Percentiles rank a stretch among this genome's conserved stretches.
These are phyloP conservation scores for Apiotrichum montevideense DNA, from an alignment of 1,284 basidiomycete species.

Conservation along the genomic window DNA sequence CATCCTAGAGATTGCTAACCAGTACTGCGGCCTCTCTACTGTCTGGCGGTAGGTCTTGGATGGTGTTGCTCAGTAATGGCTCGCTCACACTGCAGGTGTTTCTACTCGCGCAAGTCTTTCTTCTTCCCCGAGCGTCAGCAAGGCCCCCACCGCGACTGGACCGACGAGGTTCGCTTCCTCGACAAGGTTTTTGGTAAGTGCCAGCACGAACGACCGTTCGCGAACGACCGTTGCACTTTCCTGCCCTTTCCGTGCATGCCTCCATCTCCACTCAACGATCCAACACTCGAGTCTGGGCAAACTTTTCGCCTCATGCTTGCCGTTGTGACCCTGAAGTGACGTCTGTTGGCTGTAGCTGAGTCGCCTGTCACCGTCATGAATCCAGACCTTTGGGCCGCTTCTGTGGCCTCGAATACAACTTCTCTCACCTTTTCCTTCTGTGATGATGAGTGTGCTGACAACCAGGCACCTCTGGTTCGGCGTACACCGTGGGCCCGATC, in stretches of 20 bases:
- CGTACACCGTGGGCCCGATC: conserved; percentile 95
- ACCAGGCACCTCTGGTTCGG: conserved; percentile 62
- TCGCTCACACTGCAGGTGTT: conserved; percentile 50
- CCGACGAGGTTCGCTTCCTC: conserved; percentile 82
- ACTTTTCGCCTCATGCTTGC: no score
- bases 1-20: conserved; percentile 81
- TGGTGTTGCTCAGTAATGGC: neutral
- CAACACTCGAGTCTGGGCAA: no score
- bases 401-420: no score
- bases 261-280: no score
- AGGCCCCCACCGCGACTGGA: conserved; percentile 93
- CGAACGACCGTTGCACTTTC: no score
- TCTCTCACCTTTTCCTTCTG: no score
- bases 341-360: no score
- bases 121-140: conserved; percentile 97
- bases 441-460: neutral
- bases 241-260: no score
- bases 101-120: conserved; percentile 98
- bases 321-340: no score
- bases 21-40: conserved; percentile 64
- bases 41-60: conserved; percentile 59
- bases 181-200: conserved; percentile 61
- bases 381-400: no score
- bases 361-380: no score
- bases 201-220: neutral